Percentiles rank a stretch among this genome's conserved stretches.
Conservation (phyloP, 768 basidiomycete species). For the Pisolithus marmoratus region DNA sequence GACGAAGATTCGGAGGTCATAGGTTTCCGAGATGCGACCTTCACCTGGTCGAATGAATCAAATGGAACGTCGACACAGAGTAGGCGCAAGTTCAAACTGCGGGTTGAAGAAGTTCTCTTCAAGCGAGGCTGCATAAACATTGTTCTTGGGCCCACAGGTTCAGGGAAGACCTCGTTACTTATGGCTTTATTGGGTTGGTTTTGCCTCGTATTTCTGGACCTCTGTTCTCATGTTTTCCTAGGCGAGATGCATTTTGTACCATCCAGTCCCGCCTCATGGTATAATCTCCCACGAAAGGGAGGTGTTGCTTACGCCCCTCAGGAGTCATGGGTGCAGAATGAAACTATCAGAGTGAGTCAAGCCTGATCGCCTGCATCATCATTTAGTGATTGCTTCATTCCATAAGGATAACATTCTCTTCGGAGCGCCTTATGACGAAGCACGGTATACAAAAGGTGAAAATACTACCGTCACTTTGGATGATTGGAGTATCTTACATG, state of each 20-base stretch:
- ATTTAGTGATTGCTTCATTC: neutral
- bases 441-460: constrained; percentile 36
- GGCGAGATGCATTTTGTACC: constrained; percentile 61
- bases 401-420: constrained; percentile 42
- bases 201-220: neutral
- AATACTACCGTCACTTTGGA: neutral
- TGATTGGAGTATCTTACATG: neutral
- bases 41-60: constrained; percentile 40
- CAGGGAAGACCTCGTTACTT: constrained; percentile 59
- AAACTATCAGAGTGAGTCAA: constrained; percentile 52
- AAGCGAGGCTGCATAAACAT: constrained; percentile 48
- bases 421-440: constrained; percentile 36
- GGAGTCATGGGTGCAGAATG: constrained; percentile 82
- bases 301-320: constrained; percentile 81
- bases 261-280: constrained; percentile 51
- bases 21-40: constrained; percentile 49
- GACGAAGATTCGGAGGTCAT: constrained; percentile 28
- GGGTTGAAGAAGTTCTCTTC: constrained; percentile 52
- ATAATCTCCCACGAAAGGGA: constrained; percentile 57
- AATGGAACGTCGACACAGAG: constrained; percentile 7
- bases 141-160: constrained; percentile 53
- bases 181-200: constrained; percentile 51
- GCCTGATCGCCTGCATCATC: neutral
- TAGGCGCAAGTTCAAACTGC: constrained; percentile 43
- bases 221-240: constrained; percentile 1